Percentiles rank a stretch among this genome's conserved stretches.
These are phyloP conservation scores for Arachis monticola DNA, from an alignment of 331 rosid species.

Conservation along the genomic window DNA sequence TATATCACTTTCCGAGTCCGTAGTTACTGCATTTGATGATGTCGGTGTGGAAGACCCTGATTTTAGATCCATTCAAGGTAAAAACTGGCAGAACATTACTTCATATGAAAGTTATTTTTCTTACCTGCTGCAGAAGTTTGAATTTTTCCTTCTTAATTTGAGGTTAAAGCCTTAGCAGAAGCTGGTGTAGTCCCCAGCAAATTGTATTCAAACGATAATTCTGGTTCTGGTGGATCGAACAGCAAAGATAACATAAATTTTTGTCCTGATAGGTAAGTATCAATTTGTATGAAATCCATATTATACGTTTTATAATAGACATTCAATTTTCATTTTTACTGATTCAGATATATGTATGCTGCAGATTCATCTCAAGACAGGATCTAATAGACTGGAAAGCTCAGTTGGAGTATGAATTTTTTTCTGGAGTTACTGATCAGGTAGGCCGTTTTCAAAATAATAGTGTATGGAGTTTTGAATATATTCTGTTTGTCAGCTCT, in stretches of 20 bases:
- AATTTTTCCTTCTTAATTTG: constrained; percentile 24
- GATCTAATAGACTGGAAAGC: constrained; percentile 92
- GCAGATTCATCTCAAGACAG: constrained; percentile 84
- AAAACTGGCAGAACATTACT: constrained; percentile 24
- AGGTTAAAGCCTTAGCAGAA: constrained; percentile 65
- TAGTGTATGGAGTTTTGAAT: constrained; percentile 6
- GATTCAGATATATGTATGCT: constrained; percentile 43
- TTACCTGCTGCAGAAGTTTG: constrained; percentile 12
- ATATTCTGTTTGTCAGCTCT: constrained; percentile 58
- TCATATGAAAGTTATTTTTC: constrained; percentile 7
- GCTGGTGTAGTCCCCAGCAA: constrained; percentile 87
- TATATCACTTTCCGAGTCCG: constrained; percentile 64
- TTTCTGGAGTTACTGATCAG: constrained; percentile 59
- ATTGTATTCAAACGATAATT: constrained; percentile 52
- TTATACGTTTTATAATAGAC: constrained; percentile 3
- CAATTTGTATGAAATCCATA: constrained; percentile 4
- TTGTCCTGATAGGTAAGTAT: constrained; percentile 83
- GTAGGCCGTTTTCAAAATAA: constrained; percentile 49
- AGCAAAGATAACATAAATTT: constrained; percentile 44
- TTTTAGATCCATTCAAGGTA: constrained; percentile 80
- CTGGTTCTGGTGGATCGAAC: constrained; percentile 40
- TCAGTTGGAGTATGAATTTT: constrained; percentile 73
- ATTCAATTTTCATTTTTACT: constrained; percentile 30
- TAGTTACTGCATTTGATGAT: constrained; percentile 75
- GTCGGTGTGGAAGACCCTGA: constrained; percentile 62